A percentile compares a stretch with the other conserved stretches of the same genome.
phyloP scores from a whole-genome alignment of 2,329 filamentous ascomycete species.

The Pseudocercospora vitis region DNA sequence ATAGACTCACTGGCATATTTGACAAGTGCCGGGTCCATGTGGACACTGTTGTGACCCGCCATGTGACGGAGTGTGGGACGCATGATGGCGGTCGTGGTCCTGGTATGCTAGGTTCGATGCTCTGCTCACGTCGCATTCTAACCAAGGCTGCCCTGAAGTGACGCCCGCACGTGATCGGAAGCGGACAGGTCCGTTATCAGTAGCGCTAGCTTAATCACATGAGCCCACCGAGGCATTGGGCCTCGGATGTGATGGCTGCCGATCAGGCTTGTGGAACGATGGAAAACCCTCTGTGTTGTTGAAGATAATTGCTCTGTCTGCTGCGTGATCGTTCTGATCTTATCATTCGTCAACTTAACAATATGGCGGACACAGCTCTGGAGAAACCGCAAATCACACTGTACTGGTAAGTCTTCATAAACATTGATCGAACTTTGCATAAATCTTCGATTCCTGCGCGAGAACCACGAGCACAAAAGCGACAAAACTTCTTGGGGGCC shows the following conservation, averaged over 20 bases:
- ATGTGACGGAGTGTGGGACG: constrained; percentile 36
- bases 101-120: constrained; percentile 10
- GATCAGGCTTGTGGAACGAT: background rate
- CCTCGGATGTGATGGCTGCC: constrained; percentile 8
- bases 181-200: background rate
- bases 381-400: constrained; percentile 58
- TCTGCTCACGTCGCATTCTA: constrained; percentile 10
- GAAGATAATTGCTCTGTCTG: background rate
- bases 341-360: constrained; percentile 2
- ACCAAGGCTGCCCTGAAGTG: background rate
- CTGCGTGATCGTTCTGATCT: background rate
- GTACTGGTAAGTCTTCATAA: constrained; percentile 55
- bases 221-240: background rate
- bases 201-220: background rate
- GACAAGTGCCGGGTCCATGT: constrained; percentile 57
- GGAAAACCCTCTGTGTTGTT: background rate
- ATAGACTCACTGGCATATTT: constrained; percentile 54
- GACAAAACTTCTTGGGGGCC: too few relatives aligned
- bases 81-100: constrained; percentile 27
- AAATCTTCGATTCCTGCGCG: background rate
- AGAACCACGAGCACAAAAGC: too few relatives aligned
- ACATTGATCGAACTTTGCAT: background rate
- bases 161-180: background rate
- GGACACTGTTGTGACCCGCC: constrained; percentile 45
- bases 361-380: constrained; percentile 27